phyloP scores from a whole-genome alignment of 768 basidiomycete species.

The Lentinula lateritia region DNA sequence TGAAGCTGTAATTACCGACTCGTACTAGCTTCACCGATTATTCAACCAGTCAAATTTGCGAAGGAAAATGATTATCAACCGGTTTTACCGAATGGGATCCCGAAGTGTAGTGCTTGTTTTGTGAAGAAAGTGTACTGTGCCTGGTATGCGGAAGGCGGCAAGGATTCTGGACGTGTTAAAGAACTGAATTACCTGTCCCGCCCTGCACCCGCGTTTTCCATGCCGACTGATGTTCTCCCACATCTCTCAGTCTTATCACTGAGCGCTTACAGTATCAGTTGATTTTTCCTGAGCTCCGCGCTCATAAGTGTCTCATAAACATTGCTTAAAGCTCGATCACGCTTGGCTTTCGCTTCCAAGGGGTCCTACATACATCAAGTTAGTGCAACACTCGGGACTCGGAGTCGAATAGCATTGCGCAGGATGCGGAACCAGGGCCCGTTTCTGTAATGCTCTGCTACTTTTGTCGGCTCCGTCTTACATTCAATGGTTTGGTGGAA shows the following conservation, averaged over 20 bases:
- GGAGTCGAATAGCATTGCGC: no score
- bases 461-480: no score
- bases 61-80: neutral
- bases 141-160: neutral
- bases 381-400: no score
- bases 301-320: no score
- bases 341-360: no score
- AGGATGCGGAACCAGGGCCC: no score
- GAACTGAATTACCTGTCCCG: neutral
- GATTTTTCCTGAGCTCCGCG: no score
- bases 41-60: neutral
- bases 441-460: no score
- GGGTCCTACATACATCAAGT: no score
- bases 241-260: no score
- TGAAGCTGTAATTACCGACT: neutral
- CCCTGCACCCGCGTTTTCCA: neutral
- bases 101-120: neutral
- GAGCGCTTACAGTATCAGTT: no score
- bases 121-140: neutral
- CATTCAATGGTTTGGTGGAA: neutral
- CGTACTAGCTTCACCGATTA: neutral
- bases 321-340: no score
- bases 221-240: neutral
- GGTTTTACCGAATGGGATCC: neutral
- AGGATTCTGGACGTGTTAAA: neutral